Base-by-base conservation (phyloP, 768 basidiomycete species). In the Suillus subalutaceus region DNA sequence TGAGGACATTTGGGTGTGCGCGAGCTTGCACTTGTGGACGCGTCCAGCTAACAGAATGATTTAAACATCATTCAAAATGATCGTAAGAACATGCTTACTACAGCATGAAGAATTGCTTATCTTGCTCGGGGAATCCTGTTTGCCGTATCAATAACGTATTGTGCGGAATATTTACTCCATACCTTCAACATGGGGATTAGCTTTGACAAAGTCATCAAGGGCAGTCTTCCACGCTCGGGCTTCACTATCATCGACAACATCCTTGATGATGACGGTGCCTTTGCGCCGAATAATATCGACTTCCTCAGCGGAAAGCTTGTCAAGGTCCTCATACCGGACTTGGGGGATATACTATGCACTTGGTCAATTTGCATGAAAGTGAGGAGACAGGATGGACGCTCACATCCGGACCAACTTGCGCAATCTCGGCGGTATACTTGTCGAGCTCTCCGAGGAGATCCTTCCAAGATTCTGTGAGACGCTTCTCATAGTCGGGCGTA, bases 81-180 rank as follows among this genome's bases (percentile, higher is more conserved):
- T 60, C 15, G 12, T 4, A 41, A 50, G 43, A 58, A 58, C 5
- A 2, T 7, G 80, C 85, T 62, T 71, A 90, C 90, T 91, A 92
- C 55, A 92, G 84, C 72, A 87, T 79, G 76, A 89, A 91, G 76
- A 92, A 91, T 70, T 92, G 90, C 63, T 88, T 90, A 69, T 91
- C 78, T 23, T 82, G 67, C 7, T 67, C 80, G 1, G 90, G 88
- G 41, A 81, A 63, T 16, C 88, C 88, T 89, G 53, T 26, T 20
- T 30, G 26, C 18, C 41, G 26, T 18, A 30, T 60, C 58, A 3
- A 63, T 58, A 58, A 60, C 15, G 6, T 12, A 20, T 60, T 43
- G 66, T n/a, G 12, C n/a, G 50, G n/a, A 12, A 9, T 7, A 13
- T 35, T 23, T 18, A 52, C 35, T 56, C 37, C 72, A 43, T 38